Conservation (phyloP, 2,329 filamentous ascomycete genomes). For the Verticillium zaregamsianum region DNA sequence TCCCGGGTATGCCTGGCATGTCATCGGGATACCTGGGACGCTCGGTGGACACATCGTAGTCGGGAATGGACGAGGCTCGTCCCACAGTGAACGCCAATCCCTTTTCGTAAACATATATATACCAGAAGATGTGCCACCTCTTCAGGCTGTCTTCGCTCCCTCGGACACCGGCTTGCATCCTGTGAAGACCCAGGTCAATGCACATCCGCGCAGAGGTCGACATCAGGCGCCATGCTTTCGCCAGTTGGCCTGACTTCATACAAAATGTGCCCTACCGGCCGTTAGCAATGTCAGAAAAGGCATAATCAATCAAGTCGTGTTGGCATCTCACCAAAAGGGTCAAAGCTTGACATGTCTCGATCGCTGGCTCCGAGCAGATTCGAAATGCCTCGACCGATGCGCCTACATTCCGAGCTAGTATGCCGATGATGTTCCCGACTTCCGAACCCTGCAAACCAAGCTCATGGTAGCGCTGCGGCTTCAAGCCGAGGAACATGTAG, state of each 20-base stretch:
- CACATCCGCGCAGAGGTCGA: conserved; percentile 18
- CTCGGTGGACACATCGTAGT: conserved; percentile 20
- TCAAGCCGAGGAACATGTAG: conserved; percentile 16
- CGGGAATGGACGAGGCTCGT: conserved; percentile 20
- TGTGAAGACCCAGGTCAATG: conserved; percentile 22
- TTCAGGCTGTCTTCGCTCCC: not conserved
- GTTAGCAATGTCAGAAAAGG: not conserved
- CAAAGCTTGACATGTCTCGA: conserved; percentile 20
- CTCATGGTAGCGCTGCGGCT: conserved; percentile 10
- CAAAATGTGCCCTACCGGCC: conserved; percentile 13
- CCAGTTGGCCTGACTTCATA: conserved; percentile 19
- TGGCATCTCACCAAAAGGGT: conserved; percentile 17
- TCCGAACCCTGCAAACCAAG: conserved; percentile 6
- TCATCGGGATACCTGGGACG: not conserved
- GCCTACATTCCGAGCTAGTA: conserved; percentile 17
- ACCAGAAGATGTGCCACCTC: conserved; percentile 20
- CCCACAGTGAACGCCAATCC: conserved; percentile 22
- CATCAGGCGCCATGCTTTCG: conserved; percentile 22
- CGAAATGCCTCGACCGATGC: conserved; percentile 20
- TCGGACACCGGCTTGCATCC: conserved; percentile 10
- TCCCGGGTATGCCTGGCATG: not conserved
- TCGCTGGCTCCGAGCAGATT: conserved; percentile 21
- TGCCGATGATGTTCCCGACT: conserved; percentile 1
- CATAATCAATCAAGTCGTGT: not conserved
- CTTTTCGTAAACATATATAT: conserved; percentile 23